These are phyloP conservation scores for Chenopodium berlandieri DNA, from an alignment of 148 eudicot species.

Conservation along the genomic window DNA sequence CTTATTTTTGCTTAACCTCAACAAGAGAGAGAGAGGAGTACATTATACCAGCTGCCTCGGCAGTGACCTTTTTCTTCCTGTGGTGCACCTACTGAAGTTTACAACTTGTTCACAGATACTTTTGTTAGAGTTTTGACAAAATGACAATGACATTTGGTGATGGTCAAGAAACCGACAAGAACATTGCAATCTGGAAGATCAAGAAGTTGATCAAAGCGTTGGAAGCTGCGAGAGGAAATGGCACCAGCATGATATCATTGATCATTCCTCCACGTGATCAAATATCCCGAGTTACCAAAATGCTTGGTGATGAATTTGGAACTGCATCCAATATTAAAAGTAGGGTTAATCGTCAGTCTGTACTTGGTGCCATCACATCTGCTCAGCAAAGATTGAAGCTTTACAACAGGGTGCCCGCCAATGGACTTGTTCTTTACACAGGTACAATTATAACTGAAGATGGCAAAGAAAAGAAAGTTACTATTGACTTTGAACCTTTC, in stretches of 20 bases:
- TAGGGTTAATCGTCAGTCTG: slow-evolving; percentile 30
- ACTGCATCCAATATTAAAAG: slow-evolving; percentile 28
- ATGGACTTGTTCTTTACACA: slow-evolving; percentile 27
- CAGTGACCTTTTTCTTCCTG: neutral
- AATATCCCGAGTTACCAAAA: slow-evolving; percentile 23
- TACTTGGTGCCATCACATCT: slow-evolving; percentile 28
- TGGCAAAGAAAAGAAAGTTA: slow-evolving; percentile 29
- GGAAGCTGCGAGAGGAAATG: slow-evolving; percentile 33
- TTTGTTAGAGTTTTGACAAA: neutral
- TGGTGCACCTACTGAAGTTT: neutral
- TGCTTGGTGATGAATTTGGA: slow-evolving; percentile 26
- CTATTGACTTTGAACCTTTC: slow-evolving; percentile 31
- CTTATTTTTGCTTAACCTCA: neutral
- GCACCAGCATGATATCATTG: slow-evolving; percentile 31
- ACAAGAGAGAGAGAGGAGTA: neutral
- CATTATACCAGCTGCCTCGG: neutral
- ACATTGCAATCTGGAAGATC: slow-evolving; percentile 30
- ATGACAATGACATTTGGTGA: slow-evolving; percentile 22
- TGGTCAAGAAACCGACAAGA: slow-evolving; percentile 19
- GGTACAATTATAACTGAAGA: slow-evolving; percentile 27
- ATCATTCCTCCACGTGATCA: slow-evolving; percentile 32
- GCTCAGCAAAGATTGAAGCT: slow-evolving; percentile 31
- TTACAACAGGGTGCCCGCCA: slow-evolving; percentile 25
- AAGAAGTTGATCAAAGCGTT: slow-evolving; percentile 26
- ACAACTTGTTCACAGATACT: neutral